Percentiles rank a stretch among this genome's conserved stretches.
phyloP scores from a whole-genome alignment of 768 basidiomycete species.

The Termitomyces sp. region DNA sequence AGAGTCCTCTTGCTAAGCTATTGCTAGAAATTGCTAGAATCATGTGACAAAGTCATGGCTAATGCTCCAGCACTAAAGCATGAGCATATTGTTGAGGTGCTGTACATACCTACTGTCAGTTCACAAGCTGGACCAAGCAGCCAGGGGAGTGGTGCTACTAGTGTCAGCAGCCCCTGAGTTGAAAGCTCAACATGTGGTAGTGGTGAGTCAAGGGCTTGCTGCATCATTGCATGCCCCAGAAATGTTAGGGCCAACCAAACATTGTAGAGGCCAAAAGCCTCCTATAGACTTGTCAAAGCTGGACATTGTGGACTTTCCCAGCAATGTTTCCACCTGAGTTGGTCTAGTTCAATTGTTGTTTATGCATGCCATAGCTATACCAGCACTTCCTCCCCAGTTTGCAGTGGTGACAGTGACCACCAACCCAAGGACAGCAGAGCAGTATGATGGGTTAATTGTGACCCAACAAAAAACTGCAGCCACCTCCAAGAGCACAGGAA shows the following conservation, averaged over 20 bases:
- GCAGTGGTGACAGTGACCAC: background rate
- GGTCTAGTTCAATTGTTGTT: no score
- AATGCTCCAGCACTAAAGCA: no score
- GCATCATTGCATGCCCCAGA: background rate
- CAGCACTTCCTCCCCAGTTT: background rate
- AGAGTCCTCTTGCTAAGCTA: no score
- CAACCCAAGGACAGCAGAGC: background rate
- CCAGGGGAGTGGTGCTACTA: no score
- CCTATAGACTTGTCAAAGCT: background rate
- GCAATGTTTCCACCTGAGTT: no score
- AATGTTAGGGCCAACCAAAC: background rate
- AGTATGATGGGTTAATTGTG: background rate
- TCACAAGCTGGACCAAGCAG: no score
- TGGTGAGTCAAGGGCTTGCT: background rate
- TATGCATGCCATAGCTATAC: no score
- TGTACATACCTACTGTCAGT: no score
- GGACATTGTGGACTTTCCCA: background rate
- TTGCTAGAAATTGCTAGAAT: no score
- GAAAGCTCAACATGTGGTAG: background rate
- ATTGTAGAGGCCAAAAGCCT: background rate
- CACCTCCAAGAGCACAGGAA: background rate
- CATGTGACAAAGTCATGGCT: no score
- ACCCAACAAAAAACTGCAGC: background rate
- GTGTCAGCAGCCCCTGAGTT: no score
- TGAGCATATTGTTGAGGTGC: no score